phyloP scores from a whole-genome alignment of 148 eudicot genomes.

The Cornus kousa region DNA sequence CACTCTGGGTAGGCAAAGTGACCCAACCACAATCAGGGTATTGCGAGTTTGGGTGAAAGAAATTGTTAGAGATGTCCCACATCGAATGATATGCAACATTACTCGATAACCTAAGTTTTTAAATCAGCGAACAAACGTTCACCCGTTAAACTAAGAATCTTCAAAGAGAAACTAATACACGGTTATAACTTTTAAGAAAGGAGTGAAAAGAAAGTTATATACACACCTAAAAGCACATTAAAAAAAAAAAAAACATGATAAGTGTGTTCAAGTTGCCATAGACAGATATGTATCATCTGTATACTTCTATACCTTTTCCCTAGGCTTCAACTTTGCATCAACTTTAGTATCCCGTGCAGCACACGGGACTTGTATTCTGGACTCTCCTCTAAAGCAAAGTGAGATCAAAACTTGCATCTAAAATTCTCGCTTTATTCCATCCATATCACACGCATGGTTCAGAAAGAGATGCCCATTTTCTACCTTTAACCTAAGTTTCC shows the following conservation, averaged over 20 bases:
- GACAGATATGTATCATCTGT: too few species aligned
- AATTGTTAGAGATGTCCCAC: too few species aligned
- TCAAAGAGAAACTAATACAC: background rate
- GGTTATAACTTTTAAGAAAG: too few species aligned
- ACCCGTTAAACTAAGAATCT: background rate
- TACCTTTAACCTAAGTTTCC: background rate
- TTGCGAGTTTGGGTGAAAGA: too few species aligned
- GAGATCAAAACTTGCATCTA: slow-evolving; percentile 9
- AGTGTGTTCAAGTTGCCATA: too few species aligned
- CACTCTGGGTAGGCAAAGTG: too few species aligned
- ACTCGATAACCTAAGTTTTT: too few species aligned
- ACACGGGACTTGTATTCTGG: slow-evolving; percentile 11
- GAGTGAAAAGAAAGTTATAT: background rate
- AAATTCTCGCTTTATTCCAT: slow-evolving; percentile 32
- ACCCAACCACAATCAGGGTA: too few species aligned
- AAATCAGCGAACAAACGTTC: too few species aligned
- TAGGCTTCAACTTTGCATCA: background rate
- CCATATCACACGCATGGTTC: slow-evolving; percentile 14
- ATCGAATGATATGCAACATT: too few species aligned
- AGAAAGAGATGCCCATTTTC: background rate
- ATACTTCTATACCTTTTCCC: background rate
- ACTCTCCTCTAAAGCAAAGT: background rate
- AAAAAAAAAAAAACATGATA: too few species aligned
- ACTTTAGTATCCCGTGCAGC: slow-evolving; percentile 9
- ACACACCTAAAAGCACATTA: background rate